phyloP scores from a whole-genome alignment of 345 rosid species.

The Brassica cretica region DNA sequence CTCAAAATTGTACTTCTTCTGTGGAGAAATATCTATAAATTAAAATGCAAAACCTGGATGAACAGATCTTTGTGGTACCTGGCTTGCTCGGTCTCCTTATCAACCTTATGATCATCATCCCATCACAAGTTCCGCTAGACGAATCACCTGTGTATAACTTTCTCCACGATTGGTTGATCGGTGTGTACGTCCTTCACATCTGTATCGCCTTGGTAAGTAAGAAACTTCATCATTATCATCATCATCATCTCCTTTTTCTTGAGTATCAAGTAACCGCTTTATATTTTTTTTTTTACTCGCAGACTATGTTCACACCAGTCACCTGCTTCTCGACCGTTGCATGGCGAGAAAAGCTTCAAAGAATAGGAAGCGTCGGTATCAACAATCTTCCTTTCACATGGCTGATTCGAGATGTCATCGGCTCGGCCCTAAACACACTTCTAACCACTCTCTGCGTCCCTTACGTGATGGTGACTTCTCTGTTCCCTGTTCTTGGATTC shows the following conservation, averaged over 20 bases:
- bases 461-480: constrained; percentile 4
- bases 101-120: constrained; percentile 28
- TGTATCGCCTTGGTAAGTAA: constrained; percentile 28
- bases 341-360: constrained; percentile 22
- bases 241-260: not conserved
- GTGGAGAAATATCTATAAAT: not conserved
- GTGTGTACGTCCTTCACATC: constrained; percentile 14
- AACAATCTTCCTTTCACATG: not conserved
- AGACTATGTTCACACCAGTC: constrained; percentile 21
- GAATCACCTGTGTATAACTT: constrained; percentile 2
- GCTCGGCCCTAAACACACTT: constrained; percentile 18
- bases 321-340: constrained; percentile 12
- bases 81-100: constrained; percentile 25
- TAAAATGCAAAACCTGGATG: constrained; percentile 7
- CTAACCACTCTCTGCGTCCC: constrained; percentile 10
- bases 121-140: constrained; percentile 13
- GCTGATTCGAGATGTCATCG: constrained; percentile 22
- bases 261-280: not conserved
- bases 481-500: constrained; percentile 23
- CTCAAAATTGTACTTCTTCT: not conserved
- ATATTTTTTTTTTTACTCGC: not conserved
- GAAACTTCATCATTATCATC: not conserved
- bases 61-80: constrained; percentile 27
- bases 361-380: constrained; percentile 11
- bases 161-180: constrained; percentile 23